Percentiles rank a stretch among this genome's conserved stretches.
These are phyloP conservation scores for Phaeosphaeria sp. DNA, from an alignment of 2,329 filamentous ascomycete genomes.

Conservation along the genomic window DNA sequence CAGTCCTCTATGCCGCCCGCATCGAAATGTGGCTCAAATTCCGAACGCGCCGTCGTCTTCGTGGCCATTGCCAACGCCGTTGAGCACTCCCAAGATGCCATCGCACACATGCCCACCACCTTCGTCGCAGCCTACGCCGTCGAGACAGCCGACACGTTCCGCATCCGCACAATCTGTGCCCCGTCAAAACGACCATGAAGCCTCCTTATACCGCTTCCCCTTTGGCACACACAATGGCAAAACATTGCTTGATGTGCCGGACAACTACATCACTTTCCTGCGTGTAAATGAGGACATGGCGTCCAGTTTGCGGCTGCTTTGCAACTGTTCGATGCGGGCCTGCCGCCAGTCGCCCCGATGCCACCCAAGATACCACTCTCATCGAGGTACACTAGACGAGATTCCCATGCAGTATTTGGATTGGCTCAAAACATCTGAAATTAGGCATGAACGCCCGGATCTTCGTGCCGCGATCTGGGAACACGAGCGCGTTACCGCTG, in stretches of 20 bases:
- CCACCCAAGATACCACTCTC: background rate
- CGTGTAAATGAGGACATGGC: constrained; percentile 4
- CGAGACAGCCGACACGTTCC: background rate
- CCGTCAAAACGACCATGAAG: background rate
- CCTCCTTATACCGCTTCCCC: constrained; percentile 1
- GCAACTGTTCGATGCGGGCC: constrained; percentile 4
- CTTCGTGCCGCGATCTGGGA: too few relatives aligned
- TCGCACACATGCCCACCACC: background rate
- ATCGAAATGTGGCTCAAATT: too few relatives aligned
- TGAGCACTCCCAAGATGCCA: background rate
- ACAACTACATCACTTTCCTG: constrained; percentile 7
- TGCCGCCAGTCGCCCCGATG: background rate
- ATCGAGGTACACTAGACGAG: background rate
- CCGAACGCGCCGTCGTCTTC: background rate
- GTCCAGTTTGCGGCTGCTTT: constrained; percentile 4
- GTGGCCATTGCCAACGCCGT: background rate
- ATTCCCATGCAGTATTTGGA: too few relatives aligned
- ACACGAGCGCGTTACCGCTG: too few relatives aligned
- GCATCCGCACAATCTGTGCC: background rate
- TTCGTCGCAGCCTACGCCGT: background rate
- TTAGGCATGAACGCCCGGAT: too few relatives aligned
- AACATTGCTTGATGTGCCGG: constrained; percentile 8
- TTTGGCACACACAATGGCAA: constrained; percentile 4
- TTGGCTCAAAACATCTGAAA: too few relatives aligned
- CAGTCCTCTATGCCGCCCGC: too few relatives aligned